Evolutionary conservation across 2,329 filamentous ascomycete genomes (phyloP), one percentile per base, ranked within the genome.

Genomic region (Thelonectria olida): DNA sequence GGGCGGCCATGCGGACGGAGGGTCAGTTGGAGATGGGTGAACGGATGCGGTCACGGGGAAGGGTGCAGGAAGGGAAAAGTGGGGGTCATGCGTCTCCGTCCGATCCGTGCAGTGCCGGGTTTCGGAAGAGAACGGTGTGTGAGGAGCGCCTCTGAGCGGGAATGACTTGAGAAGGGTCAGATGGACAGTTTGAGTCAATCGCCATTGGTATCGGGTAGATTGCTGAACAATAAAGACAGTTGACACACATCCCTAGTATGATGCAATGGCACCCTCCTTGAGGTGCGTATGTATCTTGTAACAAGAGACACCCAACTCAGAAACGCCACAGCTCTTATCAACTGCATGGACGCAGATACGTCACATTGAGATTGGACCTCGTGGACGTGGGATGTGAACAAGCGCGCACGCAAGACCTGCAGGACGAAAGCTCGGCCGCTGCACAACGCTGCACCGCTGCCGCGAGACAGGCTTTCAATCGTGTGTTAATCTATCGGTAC

Each of bases 41-140:
- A 45, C 45, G 58, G 58, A 57, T 61, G 53, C 48, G 34, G 61
- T 61, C 61, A 61, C 61, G 61, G 57, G 45, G 53, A 27, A 51
- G 28, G 10, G 52, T 50, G 51, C 22, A 48, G 34, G 17, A 41
- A 53, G 34, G 47, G 45, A 44, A 48, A 68, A 54, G 67, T 68
- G 67, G 67, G 67, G 67, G 66, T 64, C 36, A 28, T 41, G 47
- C 39, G 53, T 39, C 42, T 52, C 54, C 39, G 62, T 49, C 25
- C 61, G 20, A 64, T 59, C 68, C 68, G 66, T 59, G 15, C 56
- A 22, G 67, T 67, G 68, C 68, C 68, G 58, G 34, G 28, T 25
- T n/a, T 70, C 68, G 68, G 68, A 56, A 68, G 53, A 61, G 54
- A 65, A 68, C 65, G 61, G 68, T 22, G 12, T 23, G 13, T 22